Evolutionary conservation across 2,329 filamentous ascomycete species (phyloP), one percentile per base, ranked within the genome.

Genomic region (Aspergillus floridensis): DNA sequence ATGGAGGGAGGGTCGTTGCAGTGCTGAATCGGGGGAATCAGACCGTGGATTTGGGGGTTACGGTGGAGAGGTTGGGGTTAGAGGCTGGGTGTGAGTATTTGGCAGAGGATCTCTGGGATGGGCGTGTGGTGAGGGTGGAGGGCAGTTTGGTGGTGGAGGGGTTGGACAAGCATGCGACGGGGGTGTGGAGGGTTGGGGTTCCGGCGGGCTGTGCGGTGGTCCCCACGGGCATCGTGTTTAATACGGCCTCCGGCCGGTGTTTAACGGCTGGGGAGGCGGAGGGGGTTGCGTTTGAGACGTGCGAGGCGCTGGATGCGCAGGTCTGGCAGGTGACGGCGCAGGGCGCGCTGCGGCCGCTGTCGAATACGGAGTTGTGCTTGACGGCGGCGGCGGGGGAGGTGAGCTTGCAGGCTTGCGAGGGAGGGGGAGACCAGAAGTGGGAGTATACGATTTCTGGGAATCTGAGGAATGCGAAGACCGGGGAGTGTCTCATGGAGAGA

Each of bases 161-260:
- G n/a, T 60, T 81, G 4, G 67, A 69, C 1, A 66, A 68, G 0
- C 79, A 78, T 53, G 76, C 77, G 48, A 80, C 78, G 1, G 74
- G 68, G 7, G 77, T 82, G 12, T 78, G 76, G 61, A 74, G 80
- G 44, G 68, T 83, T 35, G 73, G 76, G 5, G 62, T 70, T n/a
- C 67, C 70, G 3, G 47, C 58, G 5, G 64, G 67, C 19, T 70
- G 58, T 38, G 63, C 63, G 21, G 65, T 72, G 10, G 73, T 72
- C 8, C 79, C 80, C 0, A 83, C 80, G 0, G 81, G 81, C 4
- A 75, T 80, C 65, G 77, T 83, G 52, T 81, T 83, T 68, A 82
- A 82, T 63, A 81, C 80, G 0, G 76, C 73, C 22, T 80, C 78
- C 2, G 68, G 76, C 10, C 73, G 75, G 31, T 81, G 79, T 60